Base-by-base conservation (phyloP, 495 filamentous ascomycete species). In the Daldinia decipiens region DNA sequence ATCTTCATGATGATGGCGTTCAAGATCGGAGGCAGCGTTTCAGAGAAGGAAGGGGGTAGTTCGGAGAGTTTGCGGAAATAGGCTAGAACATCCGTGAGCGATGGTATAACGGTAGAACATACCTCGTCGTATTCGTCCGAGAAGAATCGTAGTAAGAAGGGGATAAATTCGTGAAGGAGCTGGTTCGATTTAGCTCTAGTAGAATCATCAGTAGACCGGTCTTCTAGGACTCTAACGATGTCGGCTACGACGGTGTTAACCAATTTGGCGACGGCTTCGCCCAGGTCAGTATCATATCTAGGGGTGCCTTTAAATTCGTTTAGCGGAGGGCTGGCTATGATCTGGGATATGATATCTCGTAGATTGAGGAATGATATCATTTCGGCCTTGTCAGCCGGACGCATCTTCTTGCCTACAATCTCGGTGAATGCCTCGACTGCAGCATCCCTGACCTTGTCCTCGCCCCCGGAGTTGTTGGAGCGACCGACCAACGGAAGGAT, bases 401-500 rank as follows among this genome's bases (percentile, higher is more conserved):
- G 92, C 95, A 99, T 99, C 82, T 98, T 98, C 85, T 99, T 99
- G 74, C 89, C 91, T 53, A 97, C 90, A 65, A 97, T 97, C 80
- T 98, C 94, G 8, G 92, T 95, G 77, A 99, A 92, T 38, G 94
- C 91, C 75, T 95, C 92, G 72, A 98, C 91, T 32, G 95, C 94
- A 4, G 93, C 90, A 80, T 96, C 91, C 47, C 93, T 86, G 52
- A 95, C 88, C 71, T 88, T 90, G 67, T 93, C 91, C 68, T 93
- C 88, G 57, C 76, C 80, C 56, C 75, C 81, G 8, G 67, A 67
- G 1, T 77, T 62, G 53, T 77, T 81, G 51, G 86, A 85, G 71
- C 87, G 87, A 63, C 87, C 91, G 63, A 90, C 88, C 72, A 91
- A 87, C 78, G 94, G 89, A 79, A 97, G 91, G 62, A 99, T 87